Percentiles rank a stretch among this genome's conserved stretches.
phyloP scores from a whole-genome alignment of 192 early-diverging fungal species.

The Dissophora globulifera region DNA sequence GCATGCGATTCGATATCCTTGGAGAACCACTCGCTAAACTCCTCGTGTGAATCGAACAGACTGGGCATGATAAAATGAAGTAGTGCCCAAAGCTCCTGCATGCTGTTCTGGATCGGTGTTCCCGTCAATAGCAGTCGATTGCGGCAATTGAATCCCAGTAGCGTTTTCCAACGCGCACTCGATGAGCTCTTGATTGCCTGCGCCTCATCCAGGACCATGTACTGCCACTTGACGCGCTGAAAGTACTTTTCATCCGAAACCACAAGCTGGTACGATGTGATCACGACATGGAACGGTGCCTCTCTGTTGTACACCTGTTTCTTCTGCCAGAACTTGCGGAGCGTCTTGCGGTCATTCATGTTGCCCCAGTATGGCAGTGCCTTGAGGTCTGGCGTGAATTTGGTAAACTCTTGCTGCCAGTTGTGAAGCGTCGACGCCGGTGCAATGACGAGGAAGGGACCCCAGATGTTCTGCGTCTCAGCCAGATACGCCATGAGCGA shows the following conservation, averaged over 20 bases:
- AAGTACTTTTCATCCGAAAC: slow-evolving; percentile 86
- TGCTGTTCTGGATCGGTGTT: slow-evolving; percentile 94
- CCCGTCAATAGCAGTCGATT: slow-evolving; percentile 90
- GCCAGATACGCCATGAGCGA: slow-evolving; percentile 89
- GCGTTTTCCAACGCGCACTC: slow-evolving; percentile 86
- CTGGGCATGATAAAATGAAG: slow-evolving; percentile 97
- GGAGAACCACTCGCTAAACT: slow-evolving; percentile 95
- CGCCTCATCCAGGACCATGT: slow-evolving; percentile 95
- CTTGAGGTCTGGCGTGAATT: slow-evolving; percentile 84
- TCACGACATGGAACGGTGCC: slow-evolving; percentile 87
- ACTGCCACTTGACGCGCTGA: slow-evolving; percentile 91
- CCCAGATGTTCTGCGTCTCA: slow-evolving; percentile 88
- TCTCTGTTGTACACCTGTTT: slow-evolving; percentile 79
- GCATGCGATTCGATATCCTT: slow-evolving; percentile 92
- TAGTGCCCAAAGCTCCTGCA: slow-evolving; percentile 95
- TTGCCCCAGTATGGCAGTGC: slow-evolving; percentile 90
- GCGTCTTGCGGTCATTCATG: slow-evolving; percentile 80
- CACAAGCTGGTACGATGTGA: slow-evolving; percentile 89
- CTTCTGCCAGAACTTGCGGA: slow-evolving; percentile 84
- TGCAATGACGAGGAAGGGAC: slow-evolving; percentile 90
- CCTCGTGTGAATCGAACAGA: slow-evolving; percentile 91
- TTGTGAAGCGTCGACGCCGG: slow-evolving; percentile 92
- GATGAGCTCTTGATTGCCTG: slow-evolving; percentile 95
- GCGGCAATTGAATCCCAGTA: slow-evolving; percentile 86
- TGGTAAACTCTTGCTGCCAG: slow-evolving; percentile 90